Base-by-base conservation (phyloP, 164 flowering plant genomes). In the Berberis vulgaris region DNA sequence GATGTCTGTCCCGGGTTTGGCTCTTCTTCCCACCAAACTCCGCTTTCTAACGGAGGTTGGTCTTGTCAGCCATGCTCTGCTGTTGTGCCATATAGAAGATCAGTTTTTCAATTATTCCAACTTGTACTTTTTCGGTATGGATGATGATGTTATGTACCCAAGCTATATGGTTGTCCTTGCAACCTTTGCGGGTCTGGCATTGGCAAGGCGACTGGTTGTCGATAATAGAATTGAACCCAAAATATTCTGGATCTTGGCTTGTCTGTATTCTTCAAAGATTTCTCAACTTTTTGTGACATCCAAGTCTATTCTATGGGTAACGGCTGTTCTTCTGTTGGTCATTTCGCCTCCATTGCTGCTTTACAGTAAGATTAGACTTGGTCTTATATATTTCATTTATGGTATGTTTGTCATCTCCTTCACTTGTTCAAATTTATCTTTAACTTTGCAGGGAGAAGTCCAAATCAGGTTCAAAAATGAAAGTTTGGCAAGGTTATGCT, bases 101-200 rank as follows among this genome's bases (percentile, higher is more conserved):
- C 81, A 80, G 11, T 84, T 94, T 73, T 89, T 81, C 42, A 94
- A 73, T 72, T 86, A 84, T 72, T 82, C 96, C 42, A 85, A 77
- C 79, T 75, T 91, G 49, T 91, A 86, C 69, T 91, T 82, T 70
- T 91, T 80, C 76, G 95, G 95, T 2, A 69, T 91, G 62, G 99
- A 94, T 57, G 99, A 94, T 43, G 97, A 90, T 60, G 96, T 87
- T 63, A 86, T 94, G 86, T 94, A 94, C 68, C 99, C 99, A 0
- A 94, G 97, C 75, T 94, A 94, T 73, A 86, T 94, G 99, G 93
- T 94, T 67, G 81, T 91, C 38, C 52, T 77, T 68, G 88, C 99
- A 50, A 88, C 96, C 47, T 72, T 82, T 65, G 71, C 81, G 57
- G 99, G 99, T 6, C 68, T 94, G 77, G 95, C 91, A 66, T 54